Evolutionary conservation across 2,329 filamentous ascomycete species (phyloP).

Genomic region (Colletotrichum zoysiae): DNA sequence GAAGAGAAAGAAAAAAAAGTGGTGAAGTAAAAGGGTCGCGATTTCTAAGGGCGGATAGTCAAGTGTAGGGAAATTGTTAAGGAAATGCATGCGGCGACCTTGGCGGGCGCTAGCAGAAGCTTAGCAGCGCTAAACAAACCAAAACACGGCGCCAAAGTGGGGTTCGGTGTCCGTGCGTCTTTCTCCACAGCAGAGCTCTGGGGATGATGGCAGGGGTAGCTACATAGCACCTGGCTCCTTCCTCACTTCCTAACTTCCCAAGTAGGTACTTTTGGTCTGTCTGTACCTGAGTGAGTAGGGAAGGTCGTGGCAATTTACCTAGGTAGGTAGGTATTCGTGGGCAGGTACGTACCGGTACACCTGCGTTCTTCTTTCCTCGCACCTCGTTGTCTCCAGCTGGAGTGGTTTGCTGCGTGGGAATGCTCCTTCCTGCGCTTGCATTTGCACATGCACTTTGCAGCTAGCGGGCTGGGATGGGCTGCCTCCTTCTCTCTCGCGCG

Average conservation of each 20-base stretch:
- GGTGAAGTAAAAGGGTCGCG: constrained; percentile 26
- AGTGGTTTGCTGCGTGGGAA: neutral
- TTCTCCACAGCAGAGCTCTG: constrained; percentile 8
- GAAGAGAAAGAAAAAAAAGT: neutral
- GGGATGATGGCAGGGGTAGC: constrained; percentile 31
- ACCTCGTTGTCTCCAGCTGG: neutral
- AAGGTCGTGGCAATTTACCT: neutral
- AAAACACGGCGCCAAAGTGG: constrained; percentile 22
- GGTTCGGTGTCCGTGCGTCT: neutral
- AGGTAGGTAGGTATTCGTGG: neutral
- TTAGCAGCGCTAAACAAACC: constrained; percentile 42
- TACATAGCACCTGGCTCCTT: neutral
- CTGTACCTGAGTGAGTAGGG: no score
- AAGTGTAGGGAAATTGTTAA: constrained; percentile 23
- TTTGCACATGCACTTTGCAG: neutral
- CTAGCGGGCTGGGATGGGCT: neutral
- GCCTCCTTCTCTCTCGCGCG: neutral
- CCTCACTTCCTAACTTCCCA: neutral
- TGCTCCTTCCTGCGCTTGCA: no score
- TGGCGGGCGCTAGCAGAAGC: constrained; percentile 40
- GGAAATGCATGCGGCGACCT: constrained; percentile 33
- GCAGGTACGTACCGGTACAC: neutral
- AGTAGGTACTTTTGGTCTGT: no score
- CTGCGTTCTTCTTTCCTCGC: neutral
- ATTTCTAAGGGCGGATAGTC: constrained; percentile 38